Evolutionary conservation across 371 early-diverging fungal genomes (phyloP).

Genomic region (Choanephora cucurbitarum): DNA sequence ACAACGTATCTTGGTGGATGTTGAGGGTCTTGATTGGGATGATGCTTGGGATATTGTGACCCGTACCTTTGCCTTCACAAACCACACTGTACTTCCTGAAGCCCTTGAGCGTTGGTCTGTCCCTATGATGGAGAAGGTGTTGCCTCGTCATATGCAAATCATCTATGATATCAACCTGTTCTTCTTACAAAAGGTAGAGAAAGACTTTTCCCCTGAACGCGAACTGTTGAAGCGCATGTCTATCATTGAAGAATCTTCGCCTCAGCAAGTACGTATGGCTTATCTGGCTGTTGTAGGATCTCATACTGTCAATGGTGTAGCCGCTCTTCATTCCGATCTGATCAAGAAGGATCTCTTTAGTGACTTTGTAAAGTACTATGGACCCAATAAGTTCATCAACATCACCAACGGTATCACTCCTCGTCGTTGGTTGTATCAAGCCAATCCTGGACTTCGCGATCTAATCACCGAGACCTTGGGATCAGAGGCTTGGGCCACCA

Average conservation of each 20-base stretch:
- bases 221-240: slow-evolving; percentile 85
- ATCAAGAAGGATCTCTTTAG: slow-evolving; percentile 80
- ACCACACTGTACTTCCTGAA: slow-evolving; percentile 95
- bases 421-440: slow-evolving; percentile 91
- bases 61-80: slow-evolving; percentile 89
- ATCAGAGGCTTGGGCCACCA: slow-evolving; percentile 62
- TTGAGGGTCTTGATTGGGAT: slow-evolving; percentile 88
- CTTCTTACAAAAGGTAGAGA: slow-evolving; percentile 91
- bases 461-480: slow-evolving; percentile 81
- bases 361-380: slow-evolving; percentile 86
- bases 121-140: slow-evolving; percentile 80
- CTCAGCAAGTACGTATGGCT: slow-evolving; percentile 91
- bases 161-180: slow-evolving; percentile 95
- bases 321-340: slow-evolving; percentile 87
- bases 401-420: slow-evolving; percentile 95
- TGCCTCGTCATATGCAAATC: slow-evolving; percentile 93
- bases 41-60: slow-evolving; percentile 92
- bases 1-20: slow-evolving; percentile 85
- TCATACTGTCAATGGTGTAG: slow-evolving; percentile 93
- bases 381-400: slow-evolving; percentile 84
- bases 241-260: slow-evolving; percentile 84
- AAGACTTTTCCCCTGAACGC: slow-evolving; percentile 79
- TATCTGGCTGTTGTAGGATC: slow-evolving; percentile 69
- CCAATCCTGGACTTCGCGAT: slow-evolving; percentile 79
- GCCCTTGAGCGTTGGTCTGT: slow-evolving; percentile 95